Percentiles rank a stretch among this genome's conserved stretches.
Conservation (phyloP, 371 early-diverging fungal species). For the Mucor plumbeus region DNA sequence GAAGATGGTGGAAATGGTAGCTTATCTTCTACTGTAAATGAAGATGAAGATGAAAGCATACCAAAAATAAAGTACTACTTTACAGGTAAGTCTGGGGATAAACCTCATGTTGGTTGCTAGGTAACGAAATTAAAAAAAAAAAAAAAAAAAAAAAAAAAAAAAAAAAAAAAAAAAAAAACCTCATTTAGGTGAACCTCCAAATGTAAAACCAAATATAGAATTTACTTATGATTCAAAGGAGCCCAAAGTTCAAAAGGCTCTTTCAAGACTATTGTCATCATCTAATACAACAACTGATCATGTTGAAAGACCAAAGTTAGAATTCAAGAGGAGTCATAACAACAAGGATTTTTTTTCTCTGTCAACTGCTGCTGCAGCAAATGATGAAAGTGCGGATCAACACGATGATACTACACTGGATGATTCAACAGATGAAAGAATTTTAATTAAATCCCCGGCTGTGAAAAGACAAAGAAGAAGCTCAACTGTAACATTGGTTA, state of each 20-base stretch:
- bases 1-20: constrained; percentile 22
- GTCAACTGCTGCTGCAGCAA: constrained; percentile 4
- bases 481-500: constrained; percentile 25
- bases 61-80: constrained; percentile 60
- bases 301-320: constrained; percentile 30
- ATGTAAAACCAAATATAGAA: constrained; percentile 50
- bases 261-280: constrained; percentile 15
- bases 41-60: constrained; percentile 16
- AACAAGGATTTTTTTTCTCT: constrained; percentile 50
- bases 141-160: no score
- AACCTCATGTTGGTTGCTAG: neutral
- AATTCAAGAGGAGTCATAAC: constrained; percentile 38
- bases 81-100: constrained; percentile 44
- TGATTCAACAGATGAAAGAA: neutral
- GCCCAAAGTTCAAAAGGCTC: constrained; percentile 27
- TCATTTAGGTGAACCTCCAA: constrained; percentile 51
- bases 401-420: constrained; percentile 6
- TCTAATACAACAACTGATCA: constrained; percentile 2
- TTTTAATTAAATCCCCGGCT: constrained; percentile 6
- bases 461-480: constrained; percentile 9
- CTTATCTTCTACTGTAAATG: constrained; percentile 16
- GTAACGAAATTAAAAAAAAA: neutral
- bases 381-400: neutral
- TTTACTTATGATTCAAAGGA: constrained; percentile 41
- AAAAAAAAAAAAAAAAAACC: no score